Conservation (phyloP, 345 rosid species). For the Lenwebbia sp. region DNA sequence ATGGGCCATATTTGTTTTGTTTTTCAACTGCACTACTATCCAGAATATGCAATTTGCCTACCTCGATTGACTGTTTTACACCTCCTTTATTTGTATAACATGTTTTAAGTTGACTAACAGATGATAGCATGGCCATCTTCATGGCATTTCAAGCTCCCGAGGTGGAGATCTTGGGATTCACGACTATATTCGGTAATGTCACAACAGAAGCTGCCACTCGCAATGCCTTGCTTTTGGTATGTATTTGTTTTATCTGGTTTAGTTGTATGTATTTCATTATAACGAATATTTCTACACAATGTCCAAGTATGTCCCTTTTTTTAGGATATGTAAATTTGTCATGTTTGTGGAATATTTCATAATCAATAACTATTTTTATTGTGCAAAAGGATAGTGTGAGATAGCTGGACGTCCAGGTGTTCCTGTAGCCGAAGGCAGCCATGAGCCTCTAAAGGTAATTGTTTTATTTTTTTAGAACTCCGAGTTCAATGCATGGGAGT, state of each 20-base stretch:
- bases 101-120: constrained; percentile 16
- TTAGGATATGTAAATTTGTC: background rate
- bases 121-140: constrained; percentile 88
- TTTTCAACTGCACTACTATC: background rate
- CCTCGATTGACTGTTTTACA: background rate
- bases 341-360: constrained; percentile 20
- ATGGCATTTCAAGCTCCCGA: constrained; percentile 89
- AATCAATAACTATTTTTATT: constrained; percentile 35
- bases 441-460: constrained; percentile 76
- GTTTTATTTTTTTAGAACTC: background rate
- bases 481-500: background rate
- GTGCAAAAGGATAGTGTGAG: constrained; percentile 91
- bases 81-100: background rate
- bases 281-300: background rate
- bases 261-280: background rate
- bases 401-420: constrained; percentile 70
- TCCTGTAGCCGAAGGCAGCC: constrained; percentile 84
- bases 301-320: background rate
- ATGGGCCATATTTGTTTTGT: background rate
- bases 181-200: constrained; percentile 86
- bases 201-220: constrained; percentile 59
- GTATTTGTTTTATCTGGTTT: constrained; percentile 3
- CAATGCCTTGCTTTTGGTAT: constrained; percentile 83
- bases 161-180: constrained; percentile 72
- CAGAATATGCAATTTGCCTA: background rate